Evolutionary conservation across 805 yeast genomes (phyloP).

Genomic region (Kregervanrija fluxuum): DNA sequence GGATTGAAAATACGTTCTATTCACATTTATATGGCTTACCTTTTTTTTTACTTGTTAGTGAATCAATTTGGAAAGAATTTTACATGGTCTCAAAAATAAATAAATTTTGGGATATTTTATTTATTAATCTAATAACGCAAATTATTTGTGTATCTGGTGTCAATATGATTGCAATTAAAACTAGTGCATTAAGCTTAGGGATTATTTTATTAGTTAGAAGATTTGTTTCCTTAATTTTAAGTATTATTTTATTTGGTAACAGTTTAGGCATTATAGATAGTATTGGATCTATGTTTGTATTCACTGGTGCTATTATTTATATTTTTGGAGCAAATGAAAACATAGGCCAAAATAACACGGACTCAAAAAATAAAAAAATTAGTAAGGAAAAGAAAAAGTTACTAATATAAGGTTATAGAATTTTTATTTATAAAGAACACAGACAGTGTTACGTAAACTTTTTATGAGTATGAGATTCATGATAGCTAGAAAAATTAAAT

Average conservation of each 20-base stretch:
- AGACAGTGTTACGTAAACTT: not conserved
- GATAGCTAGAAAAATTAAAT: no score
- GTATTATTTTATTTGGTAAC: conserved; percentile 47
- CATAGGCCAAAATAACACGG: not conserved
- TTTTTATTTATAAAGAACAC: not conserved
- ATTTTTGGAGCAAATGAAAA: not conserved
- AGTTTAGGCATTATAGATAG: conserved; percentile 30
- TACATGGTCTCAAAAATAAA: not conserved
- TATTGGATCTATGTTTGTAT: conserved; percentile 45
- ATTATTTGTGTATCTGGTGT: conserved; percentile 63
- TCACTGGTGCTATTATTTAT: conserved; percentile 49
- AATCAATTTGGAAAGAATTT: conserved; percentile 14
- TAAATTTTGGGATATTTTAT: conserved; percentile 21
- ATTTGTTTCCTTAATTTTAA: conserved; percentile 50
- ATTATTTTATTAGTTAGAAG: conserved; percentile 56
- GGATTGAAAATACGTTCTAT: conserved; percentile 63
- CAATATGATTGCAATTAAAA: conserved; percentile 47
- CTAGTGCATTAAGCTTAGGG: conserved; percentile 57
- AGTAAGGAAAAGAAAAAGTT: not conserved
- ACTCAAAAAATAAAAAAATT: not conserved
- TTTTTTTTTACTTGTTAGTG: conserved; percentile 31
- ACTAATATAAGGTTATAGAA: no score
- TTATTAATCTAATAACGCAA: conserved; percentile 46
- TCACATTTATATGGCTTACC: conserved; percentile 52
- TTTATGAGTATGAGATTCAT: no score